Evolutionary conservation across 768 basidiomycete genomes (phyloP).

Genomic region (Trametes coccinea): DNA sequence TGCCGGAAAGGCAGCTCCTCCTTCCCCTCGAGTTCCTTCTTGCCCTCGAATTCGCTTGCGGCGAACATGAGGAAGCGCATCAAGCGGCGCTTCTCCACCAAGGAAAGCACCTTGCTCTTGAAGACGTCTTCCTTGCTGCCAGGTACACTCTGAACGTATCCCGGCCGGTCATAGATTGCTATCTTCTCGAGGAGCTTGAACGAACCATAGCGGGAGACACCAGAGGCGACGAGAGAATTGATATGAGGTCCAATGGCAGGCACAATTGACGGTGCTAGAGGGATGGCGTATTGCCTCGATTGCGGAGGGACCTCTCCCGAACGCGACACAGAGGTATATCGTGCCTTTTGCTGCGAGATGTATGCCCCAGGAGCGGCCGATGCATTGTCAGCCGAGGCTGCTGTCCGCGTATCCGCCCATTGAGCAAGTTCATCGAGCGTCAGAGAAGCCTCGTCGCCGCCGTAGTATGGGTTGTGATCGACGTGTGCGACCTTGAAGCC

Average conservation of each 20-base stretch:
- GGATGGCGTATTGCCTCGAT: slow-evolving; percentile 80
- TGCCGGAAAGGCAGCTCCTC: slow-evolving; percentile 56
- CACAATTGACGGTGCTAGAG: slow-evolving; percentile 80
- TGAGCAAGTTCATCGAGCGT: slow-evolving; percentile 75
- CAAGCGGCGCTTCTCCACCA: slow-evolving; percentile 84
- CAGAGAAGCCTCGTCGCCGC: slow-evolving; percentile 77
- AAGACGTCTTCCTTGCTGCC: slow-evolving; percentile 93
- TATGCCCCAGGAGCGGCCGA: slow-evolving; percentile 13
- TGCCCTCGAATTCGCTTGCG: slow-evolving; percentile 68
- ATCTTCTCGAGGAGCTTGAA: slow-evolving; percentile 81
- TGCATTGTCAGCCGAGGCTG: slow-evolving; percentile 20
- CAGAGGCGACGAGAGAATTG: slow-evolving; percentile 73
- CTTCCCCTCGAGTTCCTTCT: slow-evolving; percentile 57
- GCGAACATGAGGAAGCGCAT: slow-evolving; percentile 92
- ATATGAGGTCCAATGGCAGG: slow-evolving; percentile 80
- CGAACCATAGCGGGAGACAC: slow-evolving; percentile 88
- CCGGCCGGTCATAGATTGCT: slow-evolving; percentile 53
- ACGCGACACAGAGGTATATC: slow-evolving; percentile 47
- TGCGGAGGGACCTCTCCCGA: slow-evolving; percentile 45
- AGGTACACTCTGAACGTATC: slow-evolving; percentile 64
- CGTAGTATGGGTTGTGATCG: slow-evolving; percentile 84
- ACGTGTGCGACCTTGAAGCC: slow-evolving; percentile 88
- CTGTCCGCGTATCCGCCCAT: slow-evolving; percentile 55
- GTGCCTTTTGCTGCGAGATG: slow-evolving; percentile 29
- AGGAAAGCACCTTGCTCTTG: slow-evolving; percentile 71